phyloP scores from a whole-genome alignment of 1,139 yeast genomes.

The Taphrina flavorubra region DNA sequence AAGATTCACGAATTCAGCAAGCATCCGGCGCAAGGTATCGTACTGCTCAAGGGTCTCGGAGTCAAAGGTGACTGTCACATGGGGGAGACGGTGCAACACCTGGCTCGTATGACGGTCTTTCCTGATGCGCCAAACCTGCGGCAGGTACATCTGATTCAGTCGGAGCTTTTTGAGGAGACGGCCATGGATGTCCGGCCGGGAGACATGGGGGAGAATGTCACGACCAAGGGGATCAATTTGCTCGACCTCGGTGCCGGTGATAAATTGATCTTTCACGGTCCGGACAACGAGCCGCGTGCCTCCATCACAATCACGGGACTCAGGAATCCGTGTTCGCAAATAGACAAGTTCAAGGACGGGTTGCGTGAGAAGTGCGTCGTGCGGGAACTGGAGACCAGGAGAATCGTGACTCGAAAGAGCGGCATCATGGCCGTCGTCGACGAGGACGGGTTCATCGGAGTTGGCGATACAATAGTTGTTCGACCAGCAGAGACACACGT shows the following conservation, averaged over 20 bases:
- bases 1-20: slow-evolving; percentile 22
- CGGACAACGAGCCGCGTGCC: slow-evolving; percentile 9
- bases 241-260: slow-evolving; percentile 19
- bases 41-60: slow-evolving; percentile 16
- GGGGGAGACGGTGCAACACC: slow-evolving; percentile 29
- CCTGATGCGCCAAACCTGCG: slow-evolving; percentile 28
- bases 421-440: slow-evolving; percentile 35
- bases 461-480: slow-evolving; percentile 18
- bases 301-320: slow-evolving; percentile 20
- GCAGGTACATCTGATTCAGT: slow-evolving; percentile 29
- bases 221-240: slow-evolving; percentile 25
- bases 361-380: slow-evolving; percentile 19
- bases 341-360: slow-evolving; percentile 21
- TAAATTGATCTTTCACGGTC: slow-evolving; percentile 7
- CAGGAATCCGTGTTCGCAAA: slow-evolving; percentile 33
- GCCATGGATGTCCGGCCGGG: slow-evolving; percentile 18
- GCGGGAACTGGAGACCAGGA: background rate
- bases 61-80: slow-evolving; percentile 26
- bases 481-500: slow-evolving; percentile 1
- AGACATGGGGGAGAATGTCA: slow-evolving; percentile 29
- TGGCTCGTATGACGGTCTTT: slow-evolving; percentile 1
- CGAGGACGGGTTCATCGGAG: slow-evolving; percentile 18
- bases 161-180: slow-evolving; percentile 18
- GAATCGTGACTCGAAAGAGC: slow-evolving; percentile 21
- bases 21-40: slow-evolving; percentile 11